Evolutionary conservation across 371 early-diverging fungal species (phyloP).

Genomic region (Sporodiniella umbellata): DNA sequence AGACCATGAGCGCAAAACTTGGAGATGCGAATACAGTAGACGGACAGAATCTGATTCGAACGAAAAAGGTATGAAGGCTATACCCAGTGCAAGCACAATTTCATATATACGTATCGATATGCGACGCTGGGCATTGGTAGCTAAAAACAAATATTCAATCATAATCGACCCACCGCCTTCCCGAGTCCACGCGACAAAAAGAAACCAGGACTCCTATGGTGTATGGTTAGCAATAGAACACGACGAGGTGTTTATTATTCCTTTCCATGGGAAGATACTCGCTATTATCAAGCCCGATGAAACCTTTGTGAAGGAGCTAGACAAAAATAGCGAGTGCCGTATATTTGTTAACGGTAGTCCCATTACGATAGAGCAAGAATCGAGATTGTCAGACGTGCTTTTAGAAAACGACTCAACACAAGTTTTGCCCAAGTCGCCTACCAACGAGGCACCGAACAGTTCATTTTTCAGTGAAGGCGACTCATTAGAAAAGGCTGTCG

Average conservation of each 20-base stretch:
- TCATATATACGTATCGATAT: slow-evolving; percentile 51
- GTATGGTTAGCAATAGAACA: slow-evolving; percentile 51
- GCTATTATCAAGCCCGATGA: slow-evolving; percentile 43
- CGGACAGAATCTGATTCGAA: slow-evolving; percentile 5
- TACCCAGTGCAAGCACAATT: slow-evolving; percentile 13
- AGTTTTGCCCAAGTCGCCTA: not conserved
- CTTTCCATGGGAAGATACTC: slow-evolving; percentile 50
- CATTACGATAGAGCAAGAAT: slow-evolving; percentile 4
- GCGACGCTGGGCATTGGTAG: slow-evolving; percentile 29
- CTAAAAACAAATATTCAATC: slow-evolving; percentile 35
- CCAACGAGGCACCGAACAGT: not conserved
- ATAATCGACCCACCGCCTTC: slow-evolving; percentile 61
- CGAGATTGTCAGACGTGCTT: not conserved
- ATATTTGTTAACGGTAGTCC: slow-evolving; percentile 25
- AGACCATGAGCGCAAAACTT: slow-evolving; percentile 44
- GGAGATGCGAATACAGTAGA: slow-evolving; percentile 52
- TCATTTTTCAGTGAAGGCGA: slow-evolving; percentile 1
- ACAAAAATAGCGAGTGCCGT: not conserved
- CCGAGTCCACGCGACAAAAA: slow-evolving; percentile 31
- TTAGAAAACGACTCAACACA: not conserved
- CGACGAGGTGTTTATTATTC: slow-evolving; percentile 49
- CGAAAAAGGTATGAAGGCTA: slow-evolving; percentile 2
- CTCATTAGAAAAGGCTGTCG: slow-evolving; percentile 1
- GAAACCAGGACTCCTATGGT: slow-evolving; percentile 44
- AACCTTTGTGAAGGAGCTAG: not conserved